phyloP scores from a whole-genome alignment of 225 moss, liverwort and hornwort genomes.

The Anthoceros angustus region DNA sequence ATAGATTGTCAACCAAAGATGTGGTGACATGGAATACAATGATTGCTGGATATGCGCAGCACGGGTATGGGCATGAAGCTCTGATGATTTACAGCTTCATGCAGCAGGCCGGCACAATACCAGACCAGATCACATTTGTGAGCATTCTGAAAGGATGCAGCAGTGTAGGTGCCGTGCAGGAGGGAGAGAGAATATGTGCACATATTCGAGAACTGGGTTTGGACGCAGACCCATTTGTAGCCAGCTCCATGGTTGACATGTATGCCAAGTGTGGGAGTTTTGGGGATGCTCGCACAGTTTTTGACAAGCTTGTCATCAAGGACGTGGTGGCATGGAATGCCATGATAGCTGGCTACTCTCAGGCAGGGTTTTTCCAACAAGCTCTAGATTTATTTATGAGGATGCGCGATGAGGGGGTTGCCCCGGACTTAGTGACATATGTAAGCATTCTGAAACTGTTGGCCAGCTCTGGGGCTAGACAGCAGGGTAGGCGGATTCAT shows the following conservation, averaged over 20 bases:
- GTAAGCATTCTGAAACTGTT: not conserved
- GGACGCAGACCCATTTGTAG: not conserved
- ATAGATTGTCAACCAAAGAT: constrained; percentile 1
- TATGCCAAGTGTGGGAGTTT: constrained; percentile 5
- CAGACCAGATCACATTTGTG: not conserved
- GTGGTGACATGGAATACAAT: not conserved
- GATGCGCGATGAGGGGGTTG: not conserved
- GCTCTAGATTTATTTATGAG: not conserved
- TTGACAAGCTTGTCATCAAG: not conserved
- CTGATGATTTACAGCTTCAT: not conserved
- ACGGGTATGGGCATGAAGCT: constrained; percentile 1
- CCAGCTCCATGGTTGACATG: constrained; percentile 2
- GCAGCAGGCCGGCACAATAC: not conserved
- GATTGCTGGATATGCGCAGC: constrained; percentile 2
- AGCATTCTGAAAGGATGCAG: not conserved
- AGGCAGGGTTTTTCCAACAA: not conserved
- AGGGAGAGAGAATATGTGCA: not conserved
- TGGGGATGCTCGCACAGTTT: not conserved
- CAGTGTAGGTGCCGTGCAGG: not conserved
- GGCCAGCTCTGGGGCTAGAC: not conserved
- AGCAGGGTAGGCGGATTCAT: not conserved
- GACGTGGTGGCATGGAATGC: constrained; percentile 2
- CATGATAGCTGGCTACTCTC: not conserved
- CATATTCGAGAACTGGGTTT: not conserved
- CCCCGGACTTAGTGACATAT: not conserved